Evolutionary conservation across 2,329 filamentous ascomycete species (phyloP).

Genomic region (Blastomyces emzantsi): DNA sequence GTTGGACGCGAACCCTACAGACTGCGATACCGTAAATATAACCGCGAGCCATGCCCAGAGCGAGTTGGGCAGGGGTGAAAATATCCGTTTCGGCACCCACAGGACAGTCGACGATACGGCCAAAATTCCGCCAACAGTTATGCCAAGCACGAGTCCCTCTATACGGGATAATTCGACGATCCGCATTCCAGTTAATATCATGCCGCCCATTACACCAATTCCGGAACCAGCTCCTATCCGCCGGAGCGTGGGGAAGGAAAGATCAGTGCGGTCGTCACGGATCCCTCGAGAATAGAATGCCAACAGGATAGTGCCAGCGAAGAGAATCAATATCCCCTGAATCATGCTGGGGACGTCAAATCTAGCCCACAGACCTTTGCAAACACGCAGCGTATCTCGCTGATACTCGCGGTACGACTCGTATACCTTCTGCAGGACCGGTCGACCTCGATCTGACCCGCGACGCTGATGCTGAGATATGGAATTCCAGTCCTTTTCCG

Average conservation of each 20-base stretch:
- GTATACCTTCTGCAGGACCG: conserved; percentile 38
- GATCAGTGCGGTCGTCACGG: conserved; percentile 43
- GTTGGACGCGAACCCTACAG: conserved; percentile 91
- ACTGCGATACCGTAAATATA: conserved; percentile 74
- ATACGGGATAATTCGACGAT: conserved; percentile 24
- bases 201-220: conserved; percentile 32
- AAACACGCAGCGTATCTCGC: conserved; percentile 64
- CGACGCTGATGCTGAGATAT: conserved; percentile 34
- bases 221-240: conserved; percentile 43
- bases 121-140: conserved; percentile 39
- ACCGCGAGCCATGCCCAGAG: conserved; percentile 84
- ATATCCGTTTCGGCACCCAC: conserved; percentile 33
- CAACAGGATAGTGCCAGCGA: conserved; percentile 58
- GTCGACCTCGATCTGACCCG: conserved; percentile 24
- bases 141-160: conserved; percentile 32
- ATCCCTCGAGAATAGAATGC: conserved; percentile 61
- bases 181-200: conserved; percentile 18
- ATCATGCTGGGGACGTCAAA: conserved; percentile 86
- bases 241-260: conserved; percentile 46
- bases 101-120: conserved; percentile 35
- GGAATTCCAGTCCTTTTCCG: conserved; percentile 46
- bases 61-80: conserved; percentile 55
- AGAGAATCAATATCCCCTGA: conserved; percentile 63
- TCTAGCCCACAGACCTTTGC: conserved; percentile 78
- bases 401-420: conserved; percentile 65